Evolutionary conservation across 768 basidiomycete genomes (phyloP), one percentile per base, ranked within the genome.

Genomic region (Arthromyces matolae): DNA sequence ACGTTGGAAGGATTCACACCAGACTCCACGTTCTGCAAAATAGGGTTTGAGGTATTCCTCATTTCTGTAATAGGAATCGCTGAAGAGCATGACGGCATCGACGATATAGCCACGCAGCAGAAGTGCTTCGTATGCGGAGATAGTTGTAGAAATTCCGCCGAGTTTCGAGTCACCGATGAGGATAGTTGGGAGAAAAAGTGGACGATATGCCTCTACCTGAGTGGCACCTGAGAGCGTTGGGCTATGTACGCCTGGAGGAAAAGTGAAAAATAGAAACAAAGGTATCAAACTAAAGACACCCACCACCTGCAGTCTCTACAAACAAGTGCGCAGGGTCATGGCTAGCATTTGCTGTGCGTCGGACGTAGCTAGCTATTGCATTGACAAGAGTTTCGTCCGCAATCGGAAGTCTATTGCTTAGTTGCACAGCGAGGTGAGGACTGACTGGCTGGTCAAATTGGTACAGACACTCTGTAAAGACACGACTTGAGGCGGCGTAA

Each of bases 221-320:
- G 89, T 83, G 9, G 83, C 80, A 23, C 93, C 84, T 13, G 86
- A 85, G 5, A 91, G 69, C 3, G 87, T 82, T 0, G 95, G 95
- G 55, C 91, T 94, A 58, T 96, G 94, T 9, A 95, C 88, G 31
- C 94, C 93, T 95, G 62, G 3, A 33, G 5, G n/a, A 48, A 16
- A 27, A 16, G 0, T 4, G 24, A 10, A 1, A n/a, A 19, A 9
- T 31, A 12, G 23, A 2, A 38, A 14, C 12, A 27, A n/a, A n/a
- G 29, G n/a, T n/a, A n/a, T n/a, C n/a, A n/a, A n/a, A n/a, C n/a
- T n/a, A 27, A 33, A 25, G 1, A 9, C 24, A 37, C 81, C 74
- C 65, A 92, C 94, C 95, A 80, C 95, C 95, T 12, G 94, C 95
- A 8, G 95, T 94, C 67, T 98, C 95, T 37, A 97, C 69, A 58